Percentiles rank a stretch among this genome's conserved stretches.
Conservation (phyloP, 129 eudicot species). For the Saposhnikovia divaricata region DNA sequence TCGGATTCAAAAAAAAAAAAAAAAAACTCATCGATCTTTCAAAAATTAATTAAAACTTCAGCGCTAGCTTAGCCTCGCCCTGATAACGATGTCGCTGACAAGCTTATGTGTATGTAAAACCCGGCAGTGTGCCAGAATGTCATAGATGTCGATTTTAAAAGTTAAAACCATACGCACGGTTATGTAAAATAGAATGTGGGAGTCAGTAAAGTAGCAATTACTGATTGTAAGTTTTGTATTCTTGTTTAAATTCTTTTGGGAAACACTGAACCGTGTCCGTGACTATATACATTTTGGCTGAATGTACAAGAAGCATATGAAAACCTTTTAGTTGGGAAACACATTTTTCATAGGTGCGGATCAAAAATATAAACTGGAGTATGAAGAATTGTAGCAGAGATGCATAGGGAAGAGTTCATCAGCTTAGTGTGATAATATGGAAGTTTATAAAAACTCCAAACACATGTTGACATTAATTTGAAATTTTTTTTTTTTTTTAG, state of each 20-base stretch:
- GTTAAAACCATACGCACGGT: neutral
- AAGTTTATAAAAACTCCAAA: neutral
- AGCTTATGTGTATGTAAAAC: neutral
- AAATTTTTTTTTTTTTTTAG: no score
- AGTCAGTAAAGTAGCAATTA: neutral
- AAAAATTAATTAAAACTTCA: no score
- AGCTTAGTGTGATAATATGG: neutral
- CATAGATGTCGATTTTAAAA: neutral
- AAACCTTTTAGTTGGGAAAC: neutral
- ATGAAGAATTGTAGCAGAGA: neutral
- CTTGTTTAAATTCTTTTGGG: no score
- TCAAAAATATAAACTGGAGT: no score
- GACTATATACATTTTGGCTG: neutral
- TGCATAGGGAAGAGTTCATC: no score
- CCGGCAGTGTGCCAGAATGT: neutral
- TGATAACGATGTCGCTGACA: neutral
- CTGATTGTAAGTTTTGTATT: no score
- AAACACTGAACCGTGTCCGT: neutral
- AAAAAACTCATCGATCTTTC: no score
- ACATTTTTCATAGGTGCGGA: neutral
- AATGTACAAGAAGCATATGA: neutral
- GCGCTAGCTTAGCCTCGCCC: neutral
- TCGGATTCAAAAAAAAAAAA: no score
- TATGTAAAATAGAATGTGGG: neutral
- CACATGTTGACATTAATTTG: neutral